Percentiles rank a stretch among this genome's conserved stretches.
Evolutionary conservation across 2,329 filamentous ascomycete species (phyloP).

Genomic region (Fusarium scirpi): DNA sequence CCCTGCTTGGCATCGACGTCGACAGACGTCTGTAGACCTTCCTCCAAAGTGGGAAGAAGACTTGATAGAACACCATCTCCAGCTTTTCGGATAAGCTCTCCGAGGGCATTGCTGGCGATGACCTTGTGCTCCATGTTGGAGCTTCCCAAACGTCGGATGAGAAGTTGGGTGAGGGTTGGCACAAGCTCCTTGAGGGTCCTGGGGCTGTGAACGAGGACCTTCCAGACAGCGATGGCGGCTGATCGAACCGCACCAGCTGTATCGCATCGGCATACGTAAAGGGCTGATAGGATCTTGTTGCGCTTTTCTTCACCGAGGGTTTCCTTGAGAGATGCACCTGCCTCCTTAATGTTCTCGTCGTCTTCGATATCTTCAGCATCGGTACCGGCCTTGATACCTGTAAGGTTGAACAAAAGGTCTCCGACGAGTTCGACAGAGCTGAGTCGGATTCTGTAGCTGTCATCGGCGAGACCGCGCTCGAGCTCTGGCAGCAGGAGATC

Average conservation of each 20-base stretch:
- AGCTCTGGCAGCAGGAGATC: conserved; percentile 94
- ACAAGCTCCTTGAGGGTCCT: conserved; percentile 94
- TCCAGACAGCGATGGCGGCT: conserved; percentile 94
- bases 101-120: conserved; percentile 96
- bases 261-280: conserved; percentile 98
- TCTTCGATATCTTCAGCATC: conserved; percentile 84
- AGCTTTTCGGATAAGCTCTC: conserved; percentile 96
- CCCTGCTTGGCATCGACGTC: conserved; percentile 96
- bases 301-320: conserved; percentile 95
- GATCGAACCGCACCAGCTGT: conserved; percentile 91
- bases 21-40: conserved; percentile 86
- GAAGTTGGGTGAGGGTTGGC: conserved; percentile 91
- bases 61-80: conserved; percentile 92
- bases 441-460: conserved; percentile 96
- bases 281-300: conserved; percentile 95
- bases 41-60: conserved; percentile 89
- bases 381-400: conserved; percentile 84
- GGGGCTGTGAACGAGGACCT: conserved; percentile 92
- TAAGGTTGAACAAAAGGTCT: conserved; percentile 96
- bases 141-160: conserved; percentile 93
- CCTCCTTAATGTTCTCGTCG: conserved; percentile 84
- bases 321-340: conserved; percentile 92
- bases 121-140: conserved; percentile 99
- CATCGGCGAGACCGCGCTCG: conserved; percentile 95
- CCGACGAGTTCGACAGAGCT: conserved; percentile 98